A percentile compares a stretch with the other conserved stretches of the same genome.
Conservation (phyloP, 2,329 filamentous ascomycete species). For the Epichloe sibirici region DNA sequence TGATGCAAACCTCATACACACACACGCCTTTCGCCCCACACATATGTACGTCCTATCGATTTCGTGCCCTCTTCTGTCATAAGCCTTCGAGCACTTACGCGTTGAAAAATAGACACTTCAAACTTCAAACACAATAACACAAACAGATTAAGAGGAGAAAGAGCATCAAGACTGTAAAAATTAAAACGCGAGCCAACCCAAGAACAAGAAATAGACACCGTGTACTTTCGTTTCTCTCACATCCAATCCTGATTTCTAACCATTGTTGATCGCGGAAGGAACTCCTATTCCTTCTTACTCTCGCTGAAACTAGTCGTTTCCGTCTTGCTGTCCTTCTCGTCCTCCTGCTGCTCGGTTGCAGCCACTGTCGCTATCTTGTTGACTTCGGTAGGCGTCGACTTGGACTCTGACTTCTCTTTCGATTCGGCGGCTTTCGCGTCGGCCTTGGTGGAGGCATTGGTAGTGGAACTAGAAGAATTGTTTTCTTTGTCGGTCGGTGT, state of each 20-base stretch:
- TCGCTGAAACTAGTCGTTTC: slow-evolving; percentile 15
- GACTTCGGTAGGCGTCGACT: slow-evolving; percentile 6
- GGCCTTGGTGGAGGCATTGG: slow-evolving; percentile 10
- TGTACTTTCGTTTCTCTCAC: slow-evolving; percentile 1
- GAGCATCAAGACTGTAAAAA: background rate
- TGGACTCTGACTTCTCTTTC: slow-evolving; percentile 8
- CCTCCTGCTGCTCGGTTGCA: slow-evolving; percentile 10
- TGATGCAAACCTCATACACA: slow-evolving; percentile 3
- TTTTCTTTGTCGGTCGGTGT: slow-evolving; percentile 15
- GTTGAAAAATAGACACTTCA: background rate
- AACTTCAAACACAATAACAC: background rate
- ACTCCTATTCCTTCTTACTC: slow-evolving; percentile 26
- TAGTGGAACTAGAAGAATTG: slow-evolving; percentile 4
- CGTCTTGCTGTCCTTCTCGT: slow-evolving; percentile 14
- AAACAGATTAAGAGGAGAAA: background rate
- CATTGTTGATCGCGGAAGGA: slow-evolving; percentile 11
- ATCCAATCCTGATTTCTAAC: background rate
- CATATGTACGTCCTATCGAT: background rate
- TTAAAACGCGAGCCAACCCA: slow-evolving; percentile 5
- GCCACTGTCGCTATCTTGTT: background rate
- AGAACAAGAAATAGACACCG: background rate
- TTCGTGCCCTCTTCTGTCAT: background rate
- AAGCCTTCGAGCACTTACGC: background rate
- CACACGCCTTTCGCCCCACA: slow-evolving; percentile 1
- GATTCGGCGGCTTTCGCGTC: slow-evolving; percentile 7